These are phyloP conservation scores for Plasmodium vivax DNA, from an alignment of 169 alveolate species.

Conservation along the genomic window DNA sequence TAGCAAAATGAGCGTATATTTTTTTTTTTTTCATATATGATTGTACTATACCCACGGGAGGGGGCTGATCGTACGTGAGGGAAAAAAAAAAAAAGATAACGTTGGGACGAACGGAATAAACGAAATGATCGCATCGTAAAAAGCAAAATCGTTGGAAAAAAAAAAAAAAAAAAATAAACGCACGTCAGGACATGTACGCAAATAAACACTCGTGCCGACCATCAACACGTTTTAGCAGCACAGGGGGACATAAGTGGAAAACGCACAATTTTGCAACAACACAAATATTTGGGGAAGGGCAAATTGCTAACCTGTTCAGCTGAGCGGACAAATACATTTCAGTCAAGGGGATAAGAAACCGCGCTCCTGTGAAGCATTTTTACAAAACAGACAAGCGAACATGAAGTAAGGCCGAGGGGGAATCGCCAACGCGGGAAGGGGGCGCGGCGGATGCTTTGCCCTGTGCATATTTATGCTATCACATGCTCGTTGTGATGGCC, in stretches of 20 bases:
- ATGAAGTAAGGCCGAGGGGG: background rate
- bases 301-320: background rate
- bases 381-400: background rate
- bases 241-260: background rate
- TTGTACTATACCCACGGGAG: background rate
- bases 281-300: background rate
- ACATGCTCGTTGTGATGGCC: background rate
- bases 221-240: background rate
- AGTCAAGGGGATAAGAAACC: background rate
- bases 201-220: background rate
- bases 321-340: background rate
- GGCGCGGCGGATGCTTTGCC: background rate
- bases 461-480: background rate
- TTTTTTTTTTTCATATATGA: too few species aligned
- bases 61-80: background rate
- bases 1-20: background rate
- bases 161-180: background rate
- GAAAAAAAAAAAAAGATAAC: background rate
- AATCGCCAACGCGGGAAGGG: background rate
- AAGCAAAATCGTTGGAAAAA: background rate
- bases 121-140: background rate
- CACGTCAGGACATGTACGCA: background rate
- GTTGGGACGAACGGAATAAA: background rate
- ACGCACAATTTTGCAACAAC: background rate
- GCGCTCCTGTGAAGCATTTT: background rate